These are phyloP conservation scores for Gamarada debralockiae DNA, from an alignment of 495 filamentous ascomycete species.

Conservation along the genomic window DNA sequence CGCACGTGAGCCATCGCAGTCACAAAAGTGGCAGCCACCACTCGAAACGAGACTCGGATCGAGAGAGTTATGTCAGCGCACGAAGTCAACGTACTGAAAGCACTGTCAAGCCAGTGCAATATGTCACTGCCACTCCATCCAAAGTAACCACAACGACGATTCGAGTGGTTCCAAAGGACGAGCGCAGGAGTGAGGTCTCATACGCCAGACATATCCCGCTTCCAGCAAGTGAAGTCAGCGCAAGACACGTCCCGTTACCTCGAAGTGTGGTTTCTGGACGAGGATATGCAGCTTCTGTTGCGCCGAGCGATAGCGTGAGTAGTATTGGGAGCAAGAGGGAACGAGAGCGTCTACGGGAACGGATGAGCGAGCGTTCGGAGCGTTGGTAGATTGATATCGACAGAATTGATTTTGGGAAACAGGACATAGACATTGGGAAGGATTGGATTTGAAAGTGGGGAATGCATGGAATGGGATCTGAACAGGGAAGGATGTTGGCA, in stretches of 20 bases:
- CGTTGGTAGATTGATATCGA: constrained; percentile 4
- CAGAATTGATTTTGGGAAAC: constrained; percentile 4
- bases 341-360: constrained; percentile 28
- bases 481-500: no score
- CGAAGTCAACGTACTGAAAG: constrained; percentile 28
- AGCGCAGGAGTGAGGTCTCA: constrained; percentile 5
- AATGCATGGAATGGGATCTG: no score
- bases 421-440: constrained; percentile 2
- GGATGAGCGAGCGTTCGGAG: constrained; percentile 18
- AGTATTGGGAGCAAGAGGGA: constrained; percentile 48
- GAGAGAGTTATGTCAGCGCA: constrained; percentile 25
- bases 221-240: constrained; percentile 1
- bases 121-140: constrained; percentile 26
- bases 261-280: constrained; percentile 38
- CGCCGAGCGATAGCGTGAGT: constrained; percentile 65
- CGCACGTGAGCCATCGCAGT: neutral
- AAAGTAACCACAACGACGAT: neutral
- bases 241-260: constrained; percentile 37
- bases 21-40: neutral
- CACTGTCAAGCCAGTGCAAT: constrained; percentile 24
- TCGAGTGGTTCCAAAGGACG: neutral
- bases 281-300: constrained; percentile 39
- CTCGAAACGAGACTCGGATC: neutral
- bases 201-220: constrained; percentile 24
- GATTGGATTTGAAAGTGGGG: no score